Conservation (phyloP, 192 early-diverging fungal species). For the Polychytrium aggregatum region DNA sequence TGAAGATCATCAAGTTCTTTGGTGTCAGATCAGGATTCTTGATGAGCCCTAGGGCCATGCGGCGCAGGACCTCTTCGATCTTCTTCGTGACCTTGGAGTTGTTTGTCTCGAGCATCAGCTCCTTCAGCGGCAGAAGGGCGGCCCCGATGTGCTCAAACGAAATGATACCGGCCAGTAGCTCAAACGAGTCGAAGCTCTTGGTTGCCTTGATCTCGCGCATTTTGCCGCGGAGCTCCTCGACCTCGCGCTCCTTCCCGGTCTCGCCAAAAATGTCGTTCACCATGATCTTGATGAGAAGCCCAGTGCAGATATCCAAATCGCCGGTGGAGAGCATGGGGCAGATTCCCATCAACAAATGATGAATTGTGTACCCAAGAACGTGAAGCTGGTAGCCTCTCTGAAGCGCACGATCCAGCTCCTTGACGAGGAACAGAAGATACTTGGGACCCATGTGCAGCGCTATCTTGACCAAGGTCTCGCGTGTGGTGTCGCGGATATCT, state of each 20-base stretch:
- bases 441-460: slow-evolving; percentile 65
- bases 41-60: slow-evolving; percentile 67
- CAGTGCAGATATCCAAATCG: slow-evolving; percentile 69
- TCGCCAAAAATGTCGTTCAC: slow-evolving; percentile 90
- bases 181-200: slow-evolving; percentile 78
- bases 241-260: slow-evolving; percentile 77
- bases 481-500: slow-evolving; percentile 70
- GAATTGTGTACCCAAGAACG: slow-evolving; percentile 88
- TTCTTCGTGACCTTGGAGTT: slow-evolving; percentile 60
- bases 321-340: slow-evolving; percentile 42
- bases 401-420: slow-evolving; percentile 67
- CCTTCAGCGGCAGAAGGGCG: slow-evolving; percentile 78
- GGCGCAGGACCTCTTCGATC: slow-evolving; percentile 68
- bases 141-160: slow-evolving; percentile 53
- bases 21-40: slow-evolving; percentile 58
- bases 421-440: slow-evolving; percentile 82
- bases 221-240: slow-evolving; percentile 78
- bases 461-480: slow-evolving; percentile 82
- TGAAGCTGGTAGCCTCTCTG: slow-evolving; percentile 82
- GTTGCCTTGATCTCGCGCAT: slow-evolving; percentile 81
- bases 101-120: slow-evolving; percentile 73
- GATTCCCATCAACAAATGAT: slow-evolving; percentile 67
- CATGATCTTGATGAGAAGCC: slow-evolving; percentile 57
- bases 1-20: slow-evolving; percentile 64
- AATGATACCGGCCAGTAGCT: slow-evolving; percentile 63